Evolutionary conservation across 108 stramenopile genomes (phyloP), one percentile per base, ranked within the genome.

Genomic region (Cyclotella sp.): DNA sequence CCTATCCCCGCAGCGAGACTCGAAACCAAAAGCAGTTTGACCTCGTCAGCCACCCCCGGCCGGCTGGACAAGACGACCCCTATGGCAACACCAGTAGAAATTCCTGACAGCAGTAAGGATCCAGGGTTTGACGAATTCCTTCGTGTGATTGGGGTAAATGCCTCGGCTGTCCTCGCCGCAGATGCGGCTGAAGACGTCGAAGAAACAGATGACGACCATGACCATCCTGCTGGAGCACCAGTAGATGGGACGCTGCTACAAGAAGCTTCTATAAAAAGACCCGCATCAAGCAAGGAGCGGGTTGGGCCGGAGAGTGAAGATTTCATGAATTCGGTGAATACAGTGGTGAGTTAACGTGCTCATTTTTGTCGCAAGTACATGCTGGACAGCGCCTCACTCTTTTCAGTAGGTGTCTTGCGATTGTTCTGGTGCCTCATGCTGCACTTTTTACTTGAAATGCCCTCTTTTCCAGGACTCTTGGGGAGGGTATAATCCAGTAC

Each of bases 261-360:
- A 51, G 49, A 51, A 19, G n/a, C 49, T 16, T 8, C 16, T 8
- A 3, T 51, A 19, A 3, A 19, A 51, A 19, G 49, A 19, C 19
- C n/a, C 19, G 19, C 49, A 1, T 51, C 49, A 19, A 7, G 16
- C 49, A 8, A 7, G 49, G 49, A 19, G 3, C 49, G 54, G 0
- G 21, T 27, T 42, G 70, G 58, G 51, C 30, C 57, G 55, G 14
- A 45, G 57, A 59, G 42, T 22, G 52, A 40, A 52, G 26, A 28
- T 45, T 46, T 61, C 43, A 44, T 58, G 42, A 68, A 69, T 30
- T 77, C 76, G 40, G 60, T 69, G 2, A 46, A 47, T 26, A 69
- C 68, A 57, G 24, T 34, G 59, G 76, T 77, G 57, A 68, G 76
- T 61, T 2, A 6, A 5, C 34, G 6, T 34, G 34, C 34, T 34